Percentiles rank a stretch among this genome's conserved stretches.
phyloP scores from a whole-genome alignment of 2,329 filamentous ascomycete species.

The Metarhizium brunneum region DNA sequence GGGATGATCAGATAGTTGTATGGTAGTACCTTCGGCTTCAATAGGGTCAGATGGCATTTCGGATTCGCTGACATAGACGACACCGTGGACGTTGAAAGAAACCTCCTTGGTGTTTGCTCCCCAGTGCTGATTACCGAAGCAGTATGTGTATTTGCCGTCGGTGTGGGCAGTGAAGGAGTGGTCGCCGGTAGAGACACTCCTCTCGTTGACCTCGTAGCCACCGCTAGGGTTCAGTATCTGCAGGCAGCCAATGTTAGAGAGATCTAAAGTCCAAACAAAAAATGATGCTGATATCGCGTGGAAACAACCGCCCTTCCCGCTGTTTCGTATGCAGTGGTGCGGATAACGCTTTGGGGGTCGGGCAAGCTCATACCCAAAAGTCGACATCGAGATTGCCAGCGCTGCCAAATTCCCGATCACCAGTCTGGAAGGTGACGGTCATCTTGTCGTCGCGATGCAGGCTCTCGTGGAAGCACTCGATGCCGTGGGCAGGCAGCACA shows the following conservation, averaged over 20 bases:
- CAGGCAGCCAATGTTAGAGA: background rate
- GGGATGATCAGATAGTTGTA: background rate
- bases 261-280: background rate
- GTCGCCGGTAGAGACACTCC: constrained; percentile 78
- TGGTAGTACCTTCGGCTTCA: constrained; percentile 71
- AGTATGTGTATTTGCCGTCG: constrained; percentile 91
- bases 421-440: constrained; percentile 97
- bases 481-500: constrained; percentile 81
- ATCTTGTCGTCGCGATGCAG: constrained; percentile 93
- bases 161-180: constrained; percentile 78
- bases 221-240: constrained; percentile 71
- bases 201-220: constrained; percentile 71
- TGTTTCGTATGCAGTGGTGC: background rate
- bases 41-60: constrained; percentile 80
- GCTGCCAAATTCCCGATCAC: constrained; percentile 89
- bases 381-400: constrained; percentile 94
- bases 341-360: background rate
- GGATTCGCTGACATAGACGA: constrained; percentile 89
- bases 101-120: constrained; percentile 94
- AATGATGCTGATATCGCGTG: background rate
- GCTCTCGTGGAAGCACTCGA: constrained; percentile 95
- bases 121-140: constrained; percentile 99
- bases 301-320: background rate
- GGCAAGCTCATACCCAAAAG: constrained; percentile 69
- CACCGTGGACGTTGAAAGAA: constrained; percentile 97